Base-by-base conservation (phyloP, 306 rosid species). In the Quercus bicolor region DNA sequence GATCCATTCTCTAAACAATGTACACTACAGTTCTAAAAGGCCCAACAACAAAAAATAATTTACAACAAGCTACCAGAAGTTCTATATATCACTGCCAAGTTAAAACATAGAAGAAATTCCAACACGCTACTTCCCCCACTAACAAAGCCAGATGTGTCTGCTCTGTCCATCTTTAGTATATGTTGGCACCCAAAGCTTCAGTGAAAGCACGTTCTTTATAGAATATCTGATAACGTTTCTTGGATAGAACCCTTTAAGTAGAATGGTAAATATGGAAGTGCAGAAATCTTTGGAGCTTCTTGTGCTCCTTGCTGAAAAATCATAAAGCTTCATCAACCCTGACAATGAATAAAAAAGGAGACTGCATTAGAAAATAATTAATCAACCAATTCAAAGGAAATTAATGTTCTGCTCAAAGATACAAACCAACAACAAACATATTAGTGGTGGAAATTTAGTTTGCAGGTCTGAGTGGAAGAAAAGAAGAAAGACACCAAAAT, bases 131-230 rank as follows among this genome's bases (percentile, higher is more conserved):
- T 18, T 84, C 97, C 98, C 70, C 96, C 91, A 15, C 98, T 95
- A 68, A 92, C 97, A 91, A 95, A 92, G 73, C 98, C 97, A 8
- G 96, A 95, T 29, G 93, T 95, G 85, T 95, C 98, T 68, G 93
- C 77, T 84, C 98, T 87, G 80, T 91, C 98, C 98, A 95, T 95
- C 69, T 59, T 77, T 59, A 52, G 80, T 33, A 51, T 68, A 68
- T 57, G 40, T 82, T 48, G 56, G 72, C 43, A 76, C 55, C 69
- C 81, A 77, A 79, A 40, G 72, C 72, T 80, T 24, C 78, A 69
- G 76, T 29, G 37, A 76, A 82, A 80, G 78, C 83, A 77, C 80
- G 37, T 80, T 66, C 66, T 15, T 65, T 75, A 78, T 53, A 59
- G 56, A 71, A 80, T 88, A 94, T 94, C 91, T 94, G 86, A 94